phyloP scores from a whole-genome alignment of 2,329 filamentous ascomycete species.

The Xylaria sp. region DNA sequence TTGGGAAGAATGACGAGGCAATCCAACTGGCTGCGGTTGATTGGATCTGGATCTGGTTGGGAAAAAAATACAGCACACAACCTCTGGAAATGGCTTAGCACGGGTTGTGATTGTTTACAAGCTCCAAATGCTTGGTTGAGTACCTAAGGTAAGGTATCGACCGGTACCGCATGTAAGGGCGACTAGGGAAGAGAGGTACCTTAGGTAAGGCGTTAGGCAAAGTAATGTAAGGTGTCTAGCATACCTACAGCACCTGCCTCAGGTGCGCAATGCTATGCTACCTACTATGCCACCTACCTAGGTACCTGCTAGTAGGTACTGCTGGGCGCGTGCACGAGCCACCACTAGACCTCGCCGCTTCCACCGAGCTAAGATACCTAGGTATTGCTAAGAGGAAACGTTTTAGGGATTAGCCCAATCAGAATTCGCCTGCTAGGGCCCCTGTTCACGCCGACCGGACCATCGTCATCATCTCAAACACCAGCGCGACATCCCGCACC shows the following conservation, averaged over 20 bases:
- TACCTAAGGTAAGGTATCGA: no score
- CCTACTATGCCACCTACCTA: no score
- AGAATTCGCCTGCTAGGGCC: background rate
- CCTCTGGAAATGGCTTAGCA: constrained; percentile 22
- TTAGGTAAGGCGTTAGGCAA: no score
- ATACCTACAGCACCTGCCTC: no score
- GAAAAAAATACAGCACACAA: constrained; percentile 32
- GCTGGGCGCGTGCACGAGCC: no score
- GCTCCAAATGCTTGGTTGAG: background rate
- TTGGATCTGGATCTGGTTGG: constrained; percentile 36
- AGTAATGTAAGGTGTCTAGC: no score
- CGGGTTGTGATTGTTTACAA: constrained; percentile 15
- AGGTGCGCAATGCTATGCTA: no score
- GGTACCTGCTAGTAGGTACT: no score
- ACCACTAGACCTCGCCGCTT: no score
- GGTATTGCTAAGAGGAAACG: background rate
- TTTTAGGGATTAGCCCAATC: background rate
- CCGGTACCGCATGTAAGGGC: no score
- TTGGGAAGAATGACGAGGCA: constrained; percentile 41
- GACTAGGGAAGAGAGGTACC: no score
- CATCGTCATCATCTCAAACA: background rate
- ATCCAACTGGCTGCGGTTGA: constrained; percentile 34
- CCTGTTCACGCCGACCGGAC: background rate
- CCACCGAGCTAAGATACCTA: no score
- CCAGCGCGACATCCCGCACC: background rate